Percentiles rank a stretch among this genome's conserved stretches.
These are phyloP conservation scores for Schizosaccharomyces cryophilus DNA, from an alignment of 805 yeast species.

Conservation along the genomic window DNA sequence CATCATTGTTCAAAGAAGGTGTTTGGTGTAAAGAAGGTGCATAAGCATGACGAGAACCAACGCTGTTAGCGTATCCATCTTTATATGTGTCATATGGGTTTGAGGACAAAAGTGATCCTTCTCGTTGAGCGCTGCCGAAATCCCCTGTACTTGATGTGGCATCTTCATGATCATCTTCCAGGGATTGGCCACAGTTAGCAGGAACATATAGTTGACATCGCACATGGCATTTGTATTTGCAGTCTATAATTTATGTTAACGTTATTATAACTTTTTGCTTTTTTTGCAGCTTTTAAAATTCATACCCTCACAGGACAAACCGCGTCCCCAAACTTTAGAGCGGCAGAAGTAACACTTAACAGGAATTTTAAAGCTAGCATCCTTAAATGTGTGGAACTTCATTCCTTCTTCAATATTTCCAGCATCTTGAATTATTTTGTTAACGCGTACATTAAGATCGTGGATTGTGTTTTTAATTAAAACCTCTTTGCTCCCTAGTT, in stretches of 20 bases:
- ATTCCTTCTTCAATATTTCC: slow-evolving; percentile 32
- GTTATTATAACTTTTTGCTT: no score
- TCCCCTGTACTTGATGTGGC: background rate
- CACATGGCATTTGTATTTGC: slow-evolving; percentile 10
- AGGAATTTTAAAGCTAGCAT: slow-evolving; percentile 11
- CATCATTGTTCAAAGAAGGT: background rate
- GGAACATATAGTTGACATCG: slow-evolving; percentile 14
- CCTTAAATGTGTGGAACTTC: slow-evolving; percentile 9
- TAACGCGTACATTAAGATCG: slow-evolving; percentile 51
- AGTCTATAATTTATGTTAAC: background rate
- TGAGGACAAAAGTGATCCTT: background rate
- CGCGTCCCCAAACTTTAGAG: slow-evolving; percentile 9
- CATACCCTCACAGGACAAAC: no score
- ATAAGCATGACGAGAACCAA: background rate
- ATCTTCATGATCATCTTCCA: background rate
- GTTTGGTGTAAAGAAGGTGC: background rate
- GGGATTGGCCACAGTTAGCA: slow-evolving; percentile 21
- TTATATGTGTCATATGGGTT: background rate
- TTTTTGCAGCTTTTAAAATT: no score
- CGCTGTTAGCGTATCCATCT: background rate
- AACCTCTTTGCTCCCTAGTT: background rate
- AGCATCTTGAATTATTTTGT: slow-evolving; percentile 66
- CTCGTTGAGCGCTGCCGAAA: slow-evolving; percentile 1
- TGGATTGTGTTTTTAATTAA: background rate
- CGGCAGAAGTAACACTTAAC: slow-evolving; percentile 9